Conservation (phyloP, 1,284 basidiomycete genomes). For the Trametes sp. region DNA sequence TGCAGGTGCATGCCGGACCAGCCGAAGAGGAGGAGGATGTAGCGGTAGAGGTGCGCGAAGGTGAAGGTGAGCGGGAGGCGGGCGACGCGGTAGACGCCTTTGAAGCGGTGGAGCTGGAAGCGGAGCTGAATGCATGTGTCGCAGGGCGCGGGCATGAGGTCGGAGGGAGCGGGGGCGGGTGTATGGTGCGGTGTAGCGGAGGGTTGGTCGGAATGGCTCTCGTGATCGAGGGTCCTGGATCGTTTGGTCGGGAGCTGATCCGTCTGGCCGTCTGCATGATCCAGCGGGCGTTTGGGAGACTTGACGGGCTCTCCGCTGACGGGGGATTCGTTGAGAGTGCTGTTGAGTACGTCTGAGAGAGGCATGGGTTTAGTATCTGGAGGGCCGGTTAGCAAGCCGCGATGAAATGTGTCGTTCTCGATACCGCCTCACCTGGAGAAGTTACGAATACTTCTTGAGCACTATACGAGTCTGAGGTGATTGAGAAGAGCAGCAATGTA, state of each 20-base stretch:
- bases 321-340: not conserved
- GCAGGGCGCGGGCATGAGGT: conserved; percentile 6
- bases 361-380: not conserved
- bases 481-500: not conserved
- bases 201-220: not conserved
- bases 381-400: not conserved
- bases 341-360: not conserved
- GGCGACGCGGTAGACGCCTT: conserved; percentile 41
- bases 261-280: not conserved
- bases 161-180: not conserved
- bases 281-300: not conserved
- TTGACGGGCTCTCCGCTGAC: not conserved
- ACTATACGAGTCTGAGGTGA: not conserved
- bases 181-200: not conserved
- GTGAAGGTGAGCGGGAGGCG: conserved; percentile 44
- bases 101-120: conserved; percentile 43
- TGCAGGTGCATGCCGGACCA: conserved; percentile 43
- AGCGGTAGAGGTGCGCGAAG: conserved; percentile 45
- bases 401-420: not conserved
- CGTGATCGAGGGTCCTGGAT: not conserved
- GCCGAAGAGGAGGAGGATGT: conserved; percentile 48
- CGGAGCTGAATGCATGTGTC: conserved; percentile 40
- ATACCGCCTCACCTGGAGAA: too few relatives aligned
- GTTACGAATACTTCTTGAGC: not conserved
- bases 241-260: not conserved